Evolutionary conservation across 768 basidiomycete genomes (phyloP).

Genomic region (Cystobasidium onofrii): DNA sequence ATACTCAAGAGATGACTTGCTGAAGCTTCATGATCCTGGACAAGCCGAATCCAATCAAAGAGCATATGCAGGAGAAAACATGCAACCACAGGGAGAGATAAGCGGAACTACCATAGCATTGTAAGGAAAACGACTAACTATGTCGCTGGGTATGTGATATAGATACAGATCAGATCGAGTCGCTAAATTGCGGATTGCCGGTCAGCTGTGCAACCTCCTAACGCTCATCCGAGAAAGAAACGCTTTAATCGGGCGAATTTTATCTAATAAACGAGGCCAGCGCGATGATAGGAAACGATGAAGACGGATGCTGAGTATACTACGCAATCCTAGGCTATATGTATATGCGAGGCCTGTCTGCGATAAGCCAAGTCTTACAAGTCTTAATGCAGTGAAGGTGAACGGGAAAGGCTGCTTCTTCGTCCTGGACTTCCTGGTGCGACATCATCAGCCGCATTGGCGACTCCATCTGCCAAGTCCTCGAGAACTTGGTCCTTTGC

Average conservation of each 20-base stretch:
- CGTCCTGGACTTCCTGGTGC: conserved; percentile 23
- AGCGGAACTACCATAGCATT: neutral
- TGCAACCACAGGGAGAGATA: too few relatives aligned
- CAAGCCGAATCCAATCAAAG: neutral
- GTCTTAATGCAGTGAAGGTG: conserved; percentile 1
- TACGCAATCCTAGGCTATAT: too few relatives aligned
- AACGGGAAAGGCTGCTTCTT: conserved; percentile 11
- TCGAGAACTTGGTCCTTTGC: conserved; percentile 39
- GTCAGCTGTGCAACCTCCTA: too few relatives aligned
- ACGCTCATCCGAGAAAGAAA: too few relatives aligned
- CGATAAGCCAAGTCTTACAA: too few relatives aligned
- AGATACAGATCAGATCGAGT: neutral
- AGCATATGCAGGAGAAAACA: neutral
- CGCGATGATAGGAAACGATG: too few relatives aligned
- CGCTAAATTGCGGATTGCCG: neutral
- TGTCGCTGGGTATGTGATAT: neutral
- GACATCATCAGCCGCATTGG: conserved; percentile 17
- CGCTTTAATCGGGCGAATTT: too few relatives aligned
- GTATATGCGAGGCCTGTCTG: too few relatives aligned
- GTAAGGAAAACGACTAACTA: neutral
- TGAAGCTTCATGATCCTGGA: too few relatives aligned
- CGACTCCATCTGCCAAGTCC: conserved; percentile 27
- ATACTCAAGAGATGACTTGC: too few relatives aligned
- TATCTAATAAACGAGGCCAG: too few relatives aligned
- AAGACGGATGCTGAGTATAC: too few relatives aligned